Conservation (phyloP, 768 basidiomycete genomes). For the button mushroom (Agaricus bisporus) region DNA sequence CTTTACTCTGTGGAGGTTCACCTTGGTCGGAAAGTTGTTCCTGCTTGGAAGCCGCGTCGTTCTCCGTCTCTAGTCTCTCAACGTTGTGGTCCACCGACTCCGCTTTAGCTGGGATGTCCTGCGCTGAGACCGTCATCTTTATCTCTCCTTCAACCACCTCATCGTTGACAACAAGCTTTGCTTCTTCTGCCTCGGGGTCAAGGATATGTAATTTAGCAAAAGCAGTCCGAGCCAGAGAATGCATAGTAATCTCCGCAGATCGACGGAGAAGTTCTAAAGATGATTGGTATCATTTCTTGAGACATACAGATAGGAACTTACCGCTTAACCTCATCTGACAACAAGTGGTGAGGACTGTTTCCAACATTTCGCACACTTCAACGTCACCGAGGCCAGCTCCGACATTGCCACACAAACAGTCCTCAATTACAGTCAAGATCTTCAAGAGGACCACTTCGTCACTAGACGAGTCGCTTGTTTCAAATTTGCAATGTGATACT, state of each 20-base stretch:
- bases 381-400: slow-evolving; percentile 80
- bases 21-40: neutral
- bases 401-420: slow-evolving; percentile 67
- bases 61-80: neutral
- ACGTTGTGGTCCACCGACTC: slow-evolving; percentile 13
- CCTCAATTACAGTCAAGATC: slow-evolving; percentile 85
- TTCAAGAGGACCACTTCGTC: slow-evolving; percentile 94
- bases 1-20: slow-evolving; percentile 8
- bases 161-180: slow-evolving; percentile 49
- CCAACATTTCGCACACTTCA: slow-evolving; percentile 96
- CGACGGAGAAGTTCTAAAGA: slow-evolving; percentile 75
- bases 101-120: slow-evolving; percentile 18
- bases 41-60: neutral
- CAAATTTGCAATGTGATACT: slow-evolving; percentile 95
- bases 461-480: slow-evolving; percentile 94
- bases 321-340: slow-evolving; percentile 97
- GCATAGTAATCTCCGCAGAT: slow-evolving; percentile 86
- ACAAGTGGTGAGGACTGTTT: slow-evolving; percentile 94
- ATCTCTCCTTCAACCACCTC: slow-evolving; percentile 47
- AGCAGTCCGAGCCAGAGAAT: slow-evolving; percentile 75
- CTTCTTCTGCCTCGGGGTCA: slow-evolving; percentile 64
- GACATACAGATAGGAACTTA: slow-evolving; percentile 32
- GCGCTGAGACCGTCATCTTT: slow-evolving; percentile 50
- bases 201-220: slow-evolving; percentile 69
- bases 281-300: neutral